These are phyloP conservation scores for Epichloe aotearoae DNA, from an alignment of 2,329 filamentous ascomycete genomes.

Conservation along the genomic window DNA sequence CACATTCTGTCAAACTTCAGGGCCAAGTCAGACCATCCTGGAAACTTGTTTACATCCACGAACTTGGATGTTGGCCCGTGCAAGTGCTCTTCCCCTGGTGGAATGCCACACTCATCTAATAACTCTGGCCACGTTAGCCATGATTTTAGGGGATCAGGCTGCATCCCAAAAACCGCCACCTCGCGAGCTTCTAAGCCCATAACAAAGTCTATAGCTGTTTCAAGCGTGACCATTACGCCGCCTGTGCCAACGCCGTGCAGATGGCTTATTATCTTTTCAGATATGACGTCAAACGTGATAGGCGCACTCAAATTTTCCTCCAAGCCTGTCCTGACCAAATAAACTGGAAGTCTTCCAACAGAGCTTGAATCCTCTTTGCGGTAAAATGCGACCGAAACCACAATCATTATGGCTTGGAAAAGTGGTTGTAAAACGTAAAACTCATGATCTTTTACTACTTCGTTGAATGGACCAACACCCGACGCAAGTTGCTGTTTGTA, in stretches of 20 bases:
- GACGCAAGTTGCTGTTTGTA: neutral
- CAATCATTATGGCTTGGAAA: neutral
- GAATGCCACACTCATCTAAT: neutral
- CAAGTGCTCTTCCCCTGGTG: neutral
- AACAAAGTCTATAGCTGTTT: constrained; percentile 6
- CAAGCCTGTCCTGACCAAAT: neutral
- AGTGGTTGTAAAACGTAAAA: neutral
- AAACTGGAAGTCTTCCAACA: neutral
- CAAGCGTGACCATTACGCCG: constrained; percentile 1
- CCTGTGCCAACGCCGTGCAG: neutral
- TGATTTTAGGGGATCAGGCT: neutral
- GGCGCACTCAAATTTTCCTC: constrained; percentile 6
- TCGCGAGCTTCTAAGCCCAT: constrained; percentile 6
- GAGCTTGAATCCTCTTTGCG: neutral
- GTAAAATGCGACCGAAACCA: neutral
- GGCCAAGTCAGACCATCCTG: neutral
- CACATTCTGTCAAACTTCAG: neutral
- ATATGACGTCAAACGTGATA: constrained; percentile 6
- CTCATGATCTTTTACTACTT: neutral
- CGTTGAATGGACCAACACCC: too few relatives aligned
- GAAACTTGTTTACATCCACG: neutral
- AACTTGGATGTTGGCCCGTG: neutral
- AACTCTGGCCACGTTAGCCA: neutral
- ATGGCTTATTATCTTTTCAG: neutral
- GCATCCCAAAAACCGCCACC: constrained; percentile 2